Base-by-base conservation (phyloP, 2,329 filamentous ascomycete genomes). In the Fusarium torreyae region DNA sequence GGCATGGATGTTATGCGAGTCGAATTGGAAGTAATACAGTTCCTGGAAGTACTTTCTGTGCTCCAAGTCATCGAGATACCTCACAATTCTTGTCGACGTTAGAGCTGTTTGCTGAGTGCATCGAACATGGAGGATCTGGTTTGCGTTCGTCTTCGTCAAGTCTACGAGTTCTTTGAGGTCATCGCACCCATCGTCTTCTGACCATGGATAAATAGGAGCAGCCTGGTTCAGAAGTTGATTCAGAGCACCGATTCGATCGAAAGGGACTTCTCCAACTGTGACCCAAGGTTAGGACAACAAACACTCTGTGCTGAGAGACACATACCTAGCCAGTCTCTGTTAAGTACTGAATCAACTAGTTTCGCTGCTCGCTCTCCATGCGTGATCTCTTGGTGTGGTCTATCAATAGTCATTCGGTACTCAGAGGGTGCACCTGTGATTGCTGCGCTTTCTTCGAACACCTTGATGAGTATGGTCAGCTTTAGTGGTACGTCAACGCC, bases 271-370 rank as follows among this genome's bases (percentile, higher is more conserved):
- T n/a, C 6, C 5, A 14, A 38, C 36, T 38, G 17, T 38, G 15
- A 17, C 7, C 7, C 14, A 14, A 15, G 14, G 33, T 36, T 36
- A 36, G 33, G 33, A 15, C 13, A 17, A 9, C 9, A 9, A 28
- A 2, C 3, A 3, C 26, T 9, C 26, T 9, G 7, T 28, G 2
- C 11, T 2, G 14, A 7, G 17, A 17, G 13, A 14, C 6, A 43
- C 42, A 10, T 60, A 60, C 57, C 26, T n/a, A 42, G 26, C 57
- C 57, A 61, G n/a, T 61, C 36, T 10, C 50, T 34, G 15, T n/a
- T n/a, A 10, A 38, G 36, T 38, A 17, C 36, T 2, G 17, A n/a
- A 18, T 7, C 18, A 38, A 38, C 14, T n/a, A 38, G 7, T 8
- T 38, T n/a, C 17, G 17, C 36, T n/a, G 36, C 36, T 8, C 6